These are phyloP conservation scores for Dryas integrifolia DNA, from an alignment of 331 rosid species.

Conservation along the genomic window DNA sequence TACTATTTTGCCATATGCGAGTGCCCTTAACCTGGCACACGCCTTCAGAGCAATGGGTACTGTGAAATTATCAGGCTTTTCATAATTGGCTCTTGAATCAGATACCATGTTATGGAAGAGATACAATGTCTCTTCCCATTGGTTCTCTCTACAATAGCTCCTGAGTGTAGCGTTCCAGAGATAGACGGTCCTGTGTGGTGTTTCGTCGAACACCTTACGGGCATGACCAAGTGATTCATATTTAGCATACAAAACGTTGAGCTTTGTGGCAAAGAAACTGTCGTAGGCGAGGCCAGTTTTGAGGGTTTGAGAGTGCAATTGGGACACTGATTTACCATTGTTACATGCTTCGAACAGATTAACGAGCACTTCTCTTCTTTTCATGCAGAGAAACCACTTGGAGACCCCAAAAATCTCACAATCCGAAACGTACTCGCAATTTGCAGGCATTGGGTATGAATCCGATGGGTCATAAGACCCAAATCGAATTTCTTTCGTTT, in stretches of 20 bases:
- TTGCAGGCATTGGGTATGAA: neutral
- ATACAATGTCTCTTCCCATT: conserved; percentile 45
- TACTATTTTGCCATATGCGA: conserved; percentile 43
- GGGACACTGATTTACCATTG: conserved; percentile 27
- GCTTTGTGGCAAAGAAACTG: conserved; percentile 61
- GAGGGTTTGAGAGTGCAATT: conserved; percentile 45
- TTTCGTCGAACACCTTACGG: conserved; percentile 62
- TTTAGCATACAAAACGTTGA: conserved; percentile 38
- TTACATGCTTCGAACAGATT: conserved; percentile 46
- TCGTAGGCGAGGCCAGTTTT: conserved; percentile 51
- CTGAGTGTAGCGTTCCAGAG: conserved; percentile 66
- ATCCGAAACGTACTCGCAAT: neutral
- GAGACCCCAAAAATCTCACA: neutral
- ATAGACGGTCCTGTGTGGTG: conserved; percentile 41
- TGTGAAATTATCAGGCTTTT: conserved; percentile 56
- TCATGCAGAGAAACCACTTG: conserved; percentile 30
- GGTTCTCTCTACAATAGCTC: conserved; percentile 41
- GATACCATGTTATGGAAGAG: conserved; percentile 52
- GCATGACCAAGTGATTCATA: conserved; percentile 44
- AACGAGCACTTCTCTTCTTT: conserved; percentile 41
- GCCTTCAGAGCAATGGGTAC: conserved; percentile 59
- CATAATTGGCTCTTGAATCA: conserved; percentile 26
- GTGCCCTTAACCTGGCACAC: conserved; percentile 46
- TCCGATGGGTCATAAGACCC: neutral
- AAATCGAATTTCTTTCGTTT: neutral